phyloP scores from a whole-genome alignment of 2,329 filamentous ascomycete genomes.

The Sclerotinia spermophila region DNA sequence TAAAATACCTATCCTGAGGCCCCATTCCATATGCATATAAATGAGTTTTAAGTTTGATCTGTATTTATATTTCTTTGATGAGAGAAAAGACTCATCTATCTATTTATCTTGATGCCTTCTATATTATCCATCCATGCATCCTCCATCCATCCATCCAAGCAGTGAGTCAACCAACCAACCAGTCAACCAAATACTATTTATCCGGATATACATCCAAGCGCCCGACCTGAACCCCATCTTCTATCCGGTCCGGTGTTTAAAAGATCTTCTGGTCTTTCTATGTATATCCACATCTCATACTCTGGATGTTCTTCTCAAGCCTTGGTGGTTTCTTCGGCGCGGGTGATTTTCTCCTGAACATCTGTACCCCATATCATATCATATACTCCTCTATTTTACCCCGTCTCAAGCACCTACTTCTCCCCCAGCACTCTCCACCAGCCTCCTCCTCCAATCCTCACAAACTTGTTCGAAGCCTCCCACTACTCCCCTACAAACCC shows the following conservation, averaged over 20 bases:
- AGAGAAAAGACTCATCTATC: neutral
- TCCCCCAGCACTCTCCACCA: conserved; percentile 56
- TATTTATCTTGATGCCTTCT: neutral
- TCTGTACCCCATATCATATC: neutral
- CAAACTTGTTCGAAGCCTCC: conserved; percentile 90
- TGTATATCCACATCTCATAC: neutral
- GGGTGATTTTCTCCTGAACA: neutral
- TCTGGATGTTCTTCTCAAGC: neutral
- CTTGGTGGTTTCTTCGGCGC: neutral
- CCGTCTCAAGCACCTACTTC: conserved; percentile 20
- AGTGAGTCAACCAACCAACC: neutral
- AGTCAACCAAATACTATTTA: neutral
- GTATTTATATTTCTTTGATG: neutral
- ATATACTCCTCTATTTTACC: neutral
- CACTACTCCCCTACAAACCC: conserved; percentile 81
- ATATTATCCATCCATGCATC: neutral
- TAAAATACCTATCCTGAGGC: neutral
- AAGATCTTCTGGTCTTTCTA: neutral
- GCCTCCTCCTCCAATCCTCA: conserved; percentile 73
- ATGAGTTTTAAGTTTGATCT: neutral
- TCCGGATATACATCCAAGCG: conserved; percentile 8
- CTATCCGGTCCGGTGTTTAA: neutral
- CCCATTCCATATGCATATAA: neutral
- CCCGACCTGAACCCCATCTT: neutral
- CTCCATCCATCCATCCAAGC: neutral